phyloP scores from a whole-genome alignment of 129 eudicot species.

The Saussurea involucrata region DNA sequence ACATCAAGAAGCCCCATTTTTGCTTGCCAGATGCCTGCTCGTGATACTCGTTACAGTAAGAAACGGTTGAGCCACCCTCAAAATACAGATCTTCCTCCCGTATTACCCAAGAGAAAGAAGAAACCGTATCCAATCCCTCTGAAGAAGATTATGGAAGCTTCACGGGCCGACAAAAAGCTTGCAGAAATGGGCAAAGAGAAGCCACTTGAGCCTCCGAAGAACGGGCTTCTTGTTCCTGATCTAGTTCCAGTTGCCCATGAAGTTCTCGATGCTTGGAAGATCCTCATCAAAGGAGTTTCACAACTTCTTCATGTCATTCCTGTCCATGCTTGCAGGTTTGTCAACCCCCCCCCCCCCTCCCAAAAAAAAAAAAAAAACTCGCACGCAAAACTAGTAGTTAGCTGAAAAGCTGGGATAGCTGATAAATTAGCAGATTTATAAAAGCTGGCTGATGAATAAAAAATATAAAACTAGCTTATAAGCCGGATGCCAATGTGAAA shows the following conservation, averaged over 20 bases:
- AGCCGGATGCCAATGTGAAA: background rate
- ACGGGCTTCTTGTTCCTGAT: conserved; percentile 79
- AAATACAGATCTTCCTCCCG: conserved; percentile 88
- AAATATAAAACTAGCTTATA: background rate
- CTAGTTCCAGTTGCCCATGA: conserved; percentile 82
- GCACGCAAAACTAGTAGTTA: background rate
- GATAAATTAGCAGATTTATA: background rate
- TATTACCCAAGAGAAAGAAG: conserved; percentile 67
- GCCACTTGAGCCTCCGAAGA: conserved; percentile 82
- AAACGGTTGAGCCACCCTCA: conserved; percentile 47
- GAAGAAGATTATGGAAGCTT: conserved; percentile 50
- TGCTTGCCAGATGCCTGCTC: conserved; percentile 28
- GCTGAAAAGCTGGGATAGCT: background rate
- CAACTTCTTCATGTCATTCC: conserved; percentile 82
- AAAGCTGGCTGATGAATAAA: too few relatives aligned
- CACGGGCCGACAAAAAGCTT: conserved; percentile 76
- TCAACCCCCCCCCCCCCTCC: background rate
- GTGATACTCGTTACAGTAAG: conserved; percentile 23
- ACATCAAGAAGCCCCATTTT: conserved; percentile 31
- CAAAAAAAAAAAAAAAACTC: too few relatives aligned
- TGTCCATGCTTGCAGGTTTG: conserved; percentile 90
- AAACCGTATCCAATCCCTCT: conserved; percentile 90
- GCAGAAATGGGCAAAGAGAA: conserved; percentile 91
- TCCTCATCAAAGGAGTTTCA: conserved; percentile 75
- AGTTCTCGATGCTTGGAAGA: conserved; percentile 87